These are phyloP conservation scores for Entomortierella chlamydospora DNA, from an alignment of 192 early-diverging fungal species.

Conservation along the genomic window DNA sequence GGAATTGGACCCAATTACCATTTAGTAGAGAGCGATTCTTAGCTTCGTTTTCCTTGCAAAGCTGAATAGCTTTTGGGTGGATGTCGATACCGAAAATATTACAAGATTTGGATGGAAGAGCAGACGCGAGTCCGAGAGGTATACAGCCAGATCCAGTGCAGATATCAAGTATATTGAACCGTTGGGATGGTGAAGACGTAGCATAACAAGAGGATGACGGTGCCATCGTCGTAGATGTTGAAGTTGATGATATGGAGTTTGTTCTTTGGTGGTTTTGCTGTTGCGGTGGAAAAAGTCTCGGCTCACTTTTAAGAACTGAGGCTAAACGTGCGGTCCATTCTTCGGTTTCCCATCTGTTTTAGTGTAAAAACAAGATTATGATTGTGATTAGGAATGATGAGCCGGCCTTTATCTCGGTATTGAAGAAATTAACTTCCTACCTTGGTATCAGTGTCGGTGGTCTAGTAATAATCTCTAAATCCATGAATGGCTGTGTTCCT, in stretches of 20 bases:
- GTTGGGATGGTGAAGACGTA: neutral
- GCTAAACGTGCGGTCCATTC: slow-evolving; percentile 84
- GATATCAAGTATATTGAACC: slow-evolving; percentile 81
- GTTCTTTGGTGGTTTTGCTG: too few species aligned
- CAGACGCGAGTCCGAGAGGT: slow-evolving; percentile 74
- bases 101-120: slow-evolving; percentile 58
- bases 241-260: neutral
- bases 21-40: slow-evolving; percentile 37
- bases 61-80: slow-evolving; percentile 66
- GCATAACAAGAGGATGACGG: too few species aligned
- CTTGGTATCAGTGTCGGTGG: slow-evolving; percentile 89
- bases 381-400: too few species aligned
- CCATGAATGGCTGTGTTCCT: slow-evolving; percentile 88
- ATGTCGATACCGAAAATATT: slow-evolving; percentile 75
- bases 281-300: neutral
- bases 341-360: slow-evolving; percentile 88
- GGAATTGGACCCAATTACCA: slow-evolving; percentile 57
- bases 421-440: slow-evolving; percentile 37
- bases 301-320: slow-evolving; percentile 50
- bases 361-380: neutral
- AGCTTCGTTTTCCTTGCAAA: slow-evolving; percentile 69
- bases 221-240: neutral
- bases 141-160: slow-evolving; percentile 93
- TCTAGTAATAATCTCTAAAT: slow-evolving; percentile 74
- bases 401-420: too few species aligned